A percentile compares a stretch with the other conserved stretches of the same genome.
Evolutionary conservation across 495 filamentous ascomycete species (phyloP).

Genomic region (Penicillium longicatenatum): DNA sequence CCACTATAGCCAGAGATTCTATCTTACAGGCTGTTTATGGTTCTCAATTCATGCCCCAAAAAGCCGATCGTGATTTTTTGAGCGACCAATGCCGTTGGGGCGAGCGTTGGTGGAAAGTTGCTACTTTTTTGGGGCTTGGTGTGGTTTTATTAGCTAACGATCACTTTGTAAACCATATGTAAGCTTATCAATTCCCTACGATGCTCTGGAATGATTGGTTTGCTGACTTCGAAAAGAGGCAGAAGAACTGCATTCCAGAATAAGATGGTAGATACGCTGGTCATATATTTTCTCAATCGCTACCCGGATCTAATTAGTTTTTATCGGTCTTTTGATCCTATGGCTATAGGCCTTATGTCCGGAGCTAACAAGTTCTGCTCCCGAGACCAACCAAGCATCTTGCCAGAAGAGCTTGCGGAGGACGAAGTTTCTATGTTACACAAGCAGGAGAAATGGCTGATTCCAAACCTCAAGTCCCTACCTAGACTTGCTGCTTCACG

Average conservation of each 20-base stretch:
- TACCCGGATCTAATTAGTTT: constrained; percentile 1
- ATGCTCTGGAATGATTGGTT: background rate
- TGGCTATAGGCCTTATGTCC: too few species aligned
- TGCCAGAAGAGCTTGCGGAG: background rate
- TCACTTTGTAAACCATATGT: constrained; percentile 6
- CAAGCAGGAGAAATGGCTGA: too few species aligned
- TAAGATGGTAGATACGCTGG: constrained; percentile 16
- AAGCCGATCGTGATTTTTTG: background rate
- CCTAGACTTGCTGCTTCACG: too few species aligned
- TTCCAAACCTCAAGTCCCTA: too few species aligned
- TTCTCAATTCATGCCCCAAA: background rate
- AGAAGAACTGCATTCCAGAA: constrained; percentile 16
- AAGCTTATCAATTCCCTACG: too few species aligned
- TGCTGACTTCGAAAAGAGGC: constrained; percentile 17
- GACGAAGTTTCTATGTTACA: too few species aligned
- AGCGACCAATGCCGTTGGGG: constrained; percentile 2
- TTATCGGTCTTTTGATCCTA: too few species aligned
- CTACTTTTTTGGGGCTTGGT: constrained; percentile 14
- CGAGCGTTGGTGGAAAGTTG: constrained; percentile 3
- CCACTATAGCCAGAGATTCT: background rate
- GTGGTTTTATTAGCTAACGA: constrained; percentile 11
- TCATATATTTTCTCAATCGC: constrained; percentile 16
- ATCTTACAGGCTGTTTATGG: constrained; percentile 1
- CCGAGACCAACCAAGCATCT: too few species aligned
- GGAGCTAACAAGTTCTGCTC: too few species aligned